Evolutionary conservation across 306 rosid species (phyloP).

Genomic region (Quercus aquifolioides): DNA sequence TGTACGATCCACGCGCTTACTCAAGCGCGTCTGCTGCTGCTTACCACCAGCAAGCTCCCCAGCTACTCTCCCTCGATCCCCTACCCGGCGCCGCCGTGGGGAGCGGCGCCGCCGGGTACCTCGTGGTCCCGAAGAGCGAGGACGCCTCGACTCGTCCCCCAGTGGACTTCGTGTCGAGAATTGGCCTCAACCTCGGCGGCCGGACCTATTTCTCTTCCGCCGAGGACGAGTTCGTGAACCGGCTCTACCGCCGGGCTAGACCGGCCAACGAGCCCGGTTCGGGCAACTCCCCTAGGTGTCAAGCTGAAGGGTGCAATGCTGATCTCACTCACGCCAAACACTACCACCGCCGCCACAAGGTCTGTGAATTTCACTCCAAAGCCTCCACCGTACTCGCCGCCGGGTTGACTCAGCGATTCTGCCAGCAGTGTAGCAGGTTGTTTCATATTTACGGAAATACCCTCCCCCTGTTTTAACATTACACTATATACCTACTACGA

Average conservation of each 20-base stretch:
- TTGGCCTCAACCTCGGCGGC: conserved; percentile 89
- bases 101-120: conserved; percentile 25
- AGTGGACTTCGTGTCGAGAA: conserved; percentile 63
- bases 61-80: conserved; percentile 52
- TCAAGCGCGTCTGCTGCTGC: conserved; percentile 34
- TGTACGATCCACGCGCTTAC: conserved; percentile 69
- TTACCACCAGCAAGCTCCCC: not conserved
- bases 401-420: conserved; percentile 98
- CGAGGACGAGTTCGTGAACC: conserved; percentile 79
- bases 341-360: conserved; percentile 98
- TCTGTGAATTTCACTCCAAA: conserved; percentile 95
- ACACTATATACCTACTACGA: not conserved
- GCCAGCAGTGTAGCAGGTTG: conserved; percentile 99
- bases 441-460: not conserved
- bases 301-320: conserved; percentile 94
- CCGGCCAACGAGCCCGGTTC: conserved; percentile 44
- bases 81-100: conserved; percentile 23
- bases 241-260: conserved; percentile 77
- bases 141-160: conserved; percentile 42
- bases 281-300: conserved; percentile 65
- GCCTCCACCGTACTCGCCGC: conserved; percentile 89
- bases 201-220: conserved; percentile 75
- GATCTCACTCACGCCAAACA: conserved; percentile 91
- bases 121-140: conserved; percentile 72
- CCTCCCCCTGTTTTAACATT: not conserved